Percentiles rank a stretch among this genome's conserved stretches.
These are phyloP conservation scores for Populus hybrid DNA, from an alignment of 441 rosid genomes.

Conservation along the genomic window DNA sequence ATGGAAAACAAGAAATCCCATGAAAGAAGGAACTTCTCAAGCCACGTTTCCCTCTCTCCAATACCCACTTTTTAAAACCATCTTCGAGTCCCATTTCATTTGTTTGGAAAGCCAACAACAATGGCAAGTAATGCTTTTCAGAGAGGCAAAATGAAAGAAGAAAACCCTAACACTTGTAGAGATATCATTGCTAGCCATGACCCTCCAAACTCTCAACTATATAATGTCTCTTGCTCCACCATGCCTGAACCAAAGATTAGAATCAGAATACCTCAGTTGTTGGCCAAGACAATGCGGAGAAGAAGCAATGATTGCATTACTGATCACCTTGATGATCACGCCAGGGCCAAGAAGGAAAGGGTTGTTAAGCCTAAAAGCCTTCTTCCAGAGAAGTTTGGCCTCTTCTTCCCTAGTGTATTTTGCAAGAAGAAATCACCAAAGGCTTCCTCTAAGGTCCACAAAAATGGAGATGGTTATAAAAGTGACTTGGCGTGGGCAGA, in stretches of 20 bases:
- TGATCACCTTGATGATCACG: not conserved
- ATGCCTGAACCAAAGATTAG: constrained; percentile 20
- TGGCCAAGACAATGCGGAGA: constrained; percentile 29
- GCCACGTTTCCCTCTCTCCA: constrained; percentile 13
- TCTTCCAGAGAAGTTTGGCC: constrained; percentile 26
- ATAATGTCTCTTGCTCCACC: constrained; percentile 10
- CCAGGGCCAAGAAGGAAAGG: constrained; percentile 17
- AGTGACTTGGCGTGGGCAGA: not conserved
- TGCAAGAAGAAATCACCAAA: constrained; percentile 16
- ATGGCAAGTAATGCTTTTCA: constrained; percentile 4
- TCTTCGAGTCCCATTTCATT: not conserved
- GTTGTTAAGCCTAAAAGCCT: not conserved
- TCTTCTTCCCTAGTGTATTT: constrained; percentile 30
- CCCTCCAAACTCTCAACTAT: not conserved
- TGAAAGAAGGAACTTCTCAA: not conserved
- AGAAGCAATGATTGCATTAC: not conserved
- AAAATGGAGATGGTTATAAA: not conserved
- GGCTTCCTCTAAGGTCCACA: not conserved
- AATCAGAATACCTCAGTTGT: constrained; percentile 22
- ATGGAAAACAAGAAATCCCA: constrained; percentile 1
- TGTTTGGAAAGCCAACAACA: not conserved
- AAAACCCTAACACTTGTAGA: constrained; percentile 5
- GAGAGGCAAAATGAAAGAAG: not conserved
- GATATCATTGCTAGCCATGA: not conserved
- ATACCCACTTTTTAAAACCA: not conserved